A percentile compares a stretch with the other conserved stretches of the same genome.
phyloP scores from a whole-genome alignment of 23 red algal genomes.

The Gracilaria gracilis region DNA sequence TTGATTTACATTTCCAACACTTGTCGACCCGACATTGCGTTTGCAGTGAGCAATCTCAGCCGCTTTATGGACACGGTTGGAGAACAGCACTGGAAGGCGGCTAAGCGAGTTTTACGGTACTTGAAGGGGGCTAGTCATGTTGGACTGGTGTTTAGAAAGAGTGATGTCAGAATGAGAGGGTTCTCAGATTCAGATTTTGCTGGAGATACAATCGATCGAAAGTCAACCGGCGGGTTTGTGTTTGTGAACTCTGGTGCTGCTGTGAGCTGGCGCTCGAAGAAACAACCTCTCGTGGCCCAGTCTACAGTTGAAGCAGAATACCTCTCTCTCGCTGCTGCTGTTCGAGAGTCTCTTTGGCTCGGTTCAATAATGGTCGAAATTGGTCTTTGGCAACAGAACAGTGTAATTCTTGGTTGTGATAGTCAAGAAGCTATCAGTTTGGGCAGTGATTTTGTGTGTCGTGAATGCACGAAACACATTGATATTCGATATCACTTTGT shows the following conservation, averaged over 20 bases:
- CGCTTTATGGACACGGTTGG: constrained; percentile 49
- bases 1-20: constrained; percentile 56
- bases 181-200: constrained; percentile 13
- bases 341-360: constrained; percentile 53
- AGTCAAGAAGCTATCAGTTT: too few relatives aligned
- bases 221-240: constrained; percentile 44
- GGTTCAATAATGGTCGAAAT: too few relatives aligned
- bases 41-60: constrained; percentile 17
- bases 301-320: constrained; percentile 46
- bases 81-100: constrained; percentile 35
- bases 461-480: too few relatives aligned
- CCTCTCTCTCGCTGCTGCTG: constrained; percentile 9
- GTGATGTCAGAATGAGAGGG: neutral
- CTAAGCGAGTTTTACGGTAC: constrained; percentile 52
- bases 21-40: constrained; percentile 48
- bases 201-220: constrained; percentile 8
- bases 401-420: too few relatives aligned
- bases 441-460: too few relatives aligned
- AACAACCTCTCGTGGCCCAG: constrained; percentile 45
- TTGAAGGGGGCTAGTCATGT: constrained; percentile 13
- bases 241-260: constrained; percentile 9
- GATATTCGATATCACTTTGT: too few relatives aligned
- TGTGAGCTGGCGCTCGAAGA: constrained; percentile 39
- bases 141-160: constrained; percentile 27
- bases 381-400: too few relatives aligned